These are phyloP conservation scores for Jatropha curcas DNA, from an alignment of 345 rosid genomes.

Conservation along the genomic window DNA sequence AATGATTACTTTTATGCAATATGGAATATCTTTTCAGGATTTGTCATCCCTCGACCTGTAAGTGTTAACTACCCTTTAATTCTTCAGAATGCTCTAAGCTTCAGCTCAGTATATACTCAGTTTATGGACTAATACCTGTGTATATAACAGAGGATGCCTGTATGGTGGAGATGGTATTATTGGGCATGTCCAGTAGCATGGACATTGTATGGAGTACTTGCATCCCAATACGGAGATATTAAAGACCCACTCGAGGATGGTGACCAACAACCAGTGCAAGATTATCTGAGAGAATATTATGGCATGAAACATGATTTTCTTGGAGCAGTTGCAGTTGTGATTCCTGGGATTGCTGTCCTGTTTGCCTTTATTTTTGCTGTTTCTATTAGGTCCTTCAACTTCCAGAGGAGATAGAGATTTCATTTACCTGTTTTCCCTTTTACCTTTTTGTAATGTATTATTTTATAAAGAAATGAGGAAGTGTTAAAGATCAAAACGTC, in stretches of 20 bases:
- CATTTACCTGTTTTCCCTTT: too few species aligned
- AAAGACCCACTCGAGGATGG: background rate
- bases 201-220: slow-evolving; percentile 28
- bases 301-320: slow-evolving; percentile 29
- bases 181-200: slow-evolving; percentile 25
- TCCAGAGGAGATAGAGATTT: slow-evolving; percentile 24
- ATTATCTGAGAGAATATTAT: background rate
- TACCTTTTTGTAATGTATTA: background rate
- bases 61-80: background rate
- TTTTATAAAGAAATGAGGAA: background rate
- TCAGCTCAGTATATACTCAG: too few species aligned
- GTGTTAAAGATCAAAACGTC: background rate
- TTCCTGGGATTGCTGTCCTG: slow-evolving; percentile 4
- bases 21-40: too few species aligned
- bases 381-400: slow-evolving; percentile 20
- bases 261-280: background rate
- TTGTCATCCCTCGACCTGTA: slow-evolving; percentile 63
- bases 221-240: slow-evolving; percentile 20
- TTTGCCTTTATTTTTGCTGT: slow-evolving; percentile 22
- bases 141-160: slow-evolving; percentile 17
- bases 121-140: too few species aligned
- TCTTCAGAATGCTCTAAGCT: background rate
- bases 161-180: slow-evolving; percentile 35
- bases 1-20: too few species aligned
- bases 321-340: slow-evolving; percentile 15